Evolutionary conservation across 192 early-diverging fungal species (phyloP).

Genomic region (Coemansia sp.): DNA sequence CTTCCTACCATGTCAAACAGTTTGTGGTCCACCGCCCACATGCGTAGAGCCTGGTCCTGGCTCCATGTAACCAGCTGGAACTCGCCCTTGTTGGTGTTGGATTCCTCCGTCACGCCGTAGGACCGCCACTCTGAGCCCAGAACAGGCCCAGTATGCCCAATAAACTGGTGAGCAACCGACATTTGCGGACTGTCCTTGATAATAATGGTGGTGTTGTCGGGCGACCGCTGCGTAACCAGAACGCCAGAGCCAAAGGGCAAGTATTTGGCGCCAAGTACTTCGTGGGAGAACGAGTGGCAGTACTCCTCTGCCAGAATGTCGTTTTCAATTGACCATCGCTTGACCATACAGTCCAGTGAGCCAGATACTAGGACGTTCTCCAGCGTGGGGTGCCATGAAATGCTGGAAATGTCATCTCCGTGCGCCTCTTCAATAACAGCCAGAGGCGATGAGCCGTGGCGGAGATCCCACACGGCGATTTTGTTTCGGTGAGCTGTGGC

Average conservation of each 20-base stretch:
- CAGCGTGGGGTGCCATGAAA: constrained; percentile 33
- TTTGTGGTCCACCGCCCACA: constrained; percentile 23
- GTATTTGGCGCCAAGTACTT: constrained; percentile 29
- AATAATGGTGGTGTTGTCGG: constrained; percentile 7
- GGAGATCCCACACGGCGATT: constrained; percentile 47
- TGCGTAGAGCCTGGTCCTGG: constrained; percentile 38
- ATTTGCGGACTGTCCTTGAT: constrained; percentile 20
- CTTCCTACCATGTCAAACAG: constrained; percentile 12
- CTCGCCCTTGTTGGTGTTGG: constrained; percentile 3
- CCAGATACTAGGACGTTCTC: constrained; percentile 24
- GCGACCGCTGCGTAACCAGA: constrained; percentile 23
- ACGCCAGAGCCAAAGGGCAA: constrained; percentile 38
- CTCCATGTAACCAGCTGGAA: constrained; percentile 49
- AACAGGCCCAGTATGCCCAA: constrained; percentile 26
- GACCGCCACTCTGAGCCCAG: constrained; percentile 36
- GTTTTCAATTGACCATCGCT: constrained; percentile 21
- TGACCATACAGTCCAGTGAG: constrained; percentile 32
- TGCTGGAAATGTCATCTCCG: constrained; percentile 31
- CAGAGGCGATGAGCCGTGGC: constrained; percentile 32
- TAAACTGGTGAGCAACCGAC: constrained; percentile 23
- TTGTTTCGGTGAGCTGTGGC: constrained; percentile 39
- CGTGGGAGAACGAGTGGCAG: constrained; percentile 13
- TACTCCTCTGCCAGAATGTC: constrained; percentile 15
- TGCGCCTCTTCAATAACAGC: constrained; percentile 36
- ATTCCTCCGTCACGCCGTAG: neutral